These are phyloP conservation scores for Cutaneotrichosporon dermatis DNA, from an alignment of 1,284 basidiomycete genomes.

Conservation along the genomic window DNA sequence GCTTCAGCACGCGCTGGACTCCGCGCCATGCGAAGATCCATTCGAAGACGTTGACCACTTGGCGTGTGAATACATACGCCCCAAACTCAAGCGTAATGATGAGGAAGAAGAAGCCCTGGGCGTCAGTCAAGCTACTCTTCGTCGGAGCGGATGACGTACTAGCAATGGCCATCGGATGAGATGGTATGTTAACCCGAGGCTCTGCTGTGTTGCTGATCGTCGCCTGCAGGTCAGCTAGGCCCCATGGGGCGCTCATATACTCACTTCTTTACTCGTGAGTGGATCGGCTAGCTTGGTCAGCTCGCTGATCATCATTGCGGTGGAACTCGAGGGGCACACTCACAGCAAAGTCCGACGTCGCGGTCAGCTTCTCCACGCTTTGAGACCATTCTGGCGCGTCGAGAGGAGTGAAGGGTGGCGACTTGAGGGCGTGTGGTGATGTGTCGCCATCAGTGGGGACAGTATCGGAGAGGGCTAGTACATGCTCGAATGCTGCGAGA, in stretches of 20 bases:
- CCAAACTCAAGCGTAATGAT: slow-evolving; percentile 84
- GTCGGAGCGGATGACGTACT: slow-evolving; percentile 52
- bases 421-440: slow-evolving; percentile 30
- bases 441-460: slow-evolving; percentile 28
- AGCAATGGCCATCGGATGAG: slow-evolving; percentile 83
- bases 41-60: slow-evolving; percentile 86
- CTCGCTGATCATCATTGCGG: neutral
- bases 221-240: slow-evolving; percentile 4
- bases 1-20: slow-evolving; percentile 69
- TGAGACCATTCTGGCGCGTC: slow-evolving; percentile 12
- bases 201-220: slow-evolving; percentile 47
- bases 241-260: slow-evolving; percentile 1
- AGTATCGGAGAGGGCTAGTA: slow-evolving; percentile 38
- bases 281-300: slow-evolving; percentile 58
- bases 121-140: neutral
- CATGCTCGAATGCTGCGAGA: slow-evolving; percentile 43
- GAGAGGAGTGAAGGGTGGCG: slow-evolving; percentile 19
- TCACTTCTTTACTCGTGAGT: slow-evolving; percentile 60
- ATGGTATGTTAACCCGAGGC: slow-evolving; percentile 73
- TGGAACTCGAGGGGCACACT: slow-evolving; percentile 11
- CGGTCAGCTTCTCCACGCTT: slow-evolving; percentile 68
- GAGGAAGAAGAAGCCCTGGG: slow-evolving; percentile 70
- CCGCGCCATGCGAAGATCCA: slow-evolving; percentile 88
- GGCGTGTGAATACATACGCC: slow-evolving; percentile 78
- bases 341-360: slow-evolving; percentile 80